phyloP scores from a whole-genome alignment of 129 eudicot genomes.

The Saussurea involucrata region DNA sequence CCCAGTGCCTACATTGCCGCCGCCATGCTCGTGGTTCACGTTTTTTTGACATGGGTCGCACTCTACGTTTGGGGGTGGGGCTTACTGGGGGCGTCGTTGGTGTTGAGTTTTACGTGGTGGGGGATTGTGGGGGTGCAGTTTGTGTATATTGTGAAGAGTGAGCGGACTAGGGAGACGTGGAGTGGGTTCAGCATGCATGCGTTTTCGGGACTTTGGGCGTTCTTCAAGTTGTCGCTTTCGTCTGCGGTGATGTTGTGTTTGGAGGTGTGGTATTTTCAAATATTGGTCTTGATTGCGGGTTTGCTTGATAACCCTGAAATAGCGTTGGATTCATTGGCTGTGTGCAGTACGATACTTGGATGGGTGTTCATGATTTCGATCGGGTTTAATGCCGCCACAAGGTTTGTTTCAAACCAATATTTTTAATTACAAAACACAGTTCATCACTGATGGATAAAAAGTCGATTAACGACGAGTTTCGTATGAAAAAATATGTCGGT shows the following conservation, averaged over 20 bases:
- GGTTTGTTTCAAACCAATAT: slow-evolving; percentile 23
- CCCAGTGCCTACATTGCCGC: slow-evolving; percentile 53
- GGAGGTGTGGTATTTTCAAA: slow-evolving; percentile 55
- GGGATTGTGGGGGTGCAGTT: slow-evolving; percentile 41
- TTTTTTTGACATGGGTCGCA: slow-evolving; percentile 31
- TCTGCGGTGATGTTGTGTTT: slow-evolving; percentile 53
- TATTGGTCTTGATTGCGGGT: slow-evolving; percentile 48
- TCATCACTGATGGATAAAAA: too few relatives aligned
- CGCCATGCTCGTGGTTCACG: slow-evolving; percentile 29
- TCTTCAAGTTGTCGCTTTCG: slow-evolving; percentile 37
- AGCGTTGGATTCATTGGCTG: slow-evolving; percentile 41
- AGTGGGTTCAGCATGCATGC: slow-evolving; percentile 42
- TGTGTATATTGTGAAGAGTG: slow-evolving; percentile 41
- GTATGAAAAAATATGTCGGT: background rate
- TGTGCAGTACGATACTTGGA: slow-evolving; percentile 42
- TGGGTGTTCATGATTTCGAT: slow-evolving; percentile 48
- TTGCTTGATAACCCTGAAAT: slow-evolving; percentile 44
- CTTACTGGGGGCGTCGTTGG: slow-evolving; percentile 40
- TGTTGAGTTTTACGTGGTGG: slow-evolving; percentile 55
- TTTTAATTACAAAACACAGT: too few relatives aligned
- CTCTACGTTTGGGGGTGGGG: slow-evolving; percentile 39
- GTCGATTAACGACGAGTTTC: background rate
- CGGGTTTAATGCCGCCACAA: slow-evolving; percentile 52
- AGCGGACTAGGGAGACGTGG: slow-evolving; percentile 41
- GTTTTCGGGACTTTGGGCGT: slow-evolving; percentile 42